phyloP scores from a whole-genome alignment of 306 rosid species.

The Glycyrrhiza uralensis region DNA sequence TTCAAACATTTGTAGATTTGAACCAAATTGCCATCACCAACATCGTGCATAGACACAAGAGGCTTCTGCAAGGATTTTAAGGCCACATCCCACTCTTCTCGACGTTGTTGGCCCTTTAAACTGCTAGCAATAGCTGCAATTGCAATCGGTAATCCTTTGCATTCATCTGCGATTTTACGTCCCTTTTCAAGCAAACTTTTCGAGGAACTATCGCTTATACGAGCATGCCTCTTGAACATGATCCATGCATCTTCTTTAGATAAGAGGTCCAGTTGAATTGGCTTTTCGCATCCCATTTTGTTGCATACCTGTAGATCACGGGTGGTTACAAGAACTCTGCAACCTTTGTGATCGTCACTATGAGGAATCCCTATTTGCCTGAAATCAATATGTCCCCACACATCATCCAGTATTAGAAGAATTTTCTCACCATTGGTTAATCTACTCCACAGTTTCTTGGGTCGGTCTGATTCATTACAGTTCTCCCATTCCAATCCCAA shows the following conservation, averaged over 20 bases:
- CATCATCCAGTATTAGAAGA: slow-evolving; percentile 29
- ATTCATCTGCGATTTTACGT: not conserved
- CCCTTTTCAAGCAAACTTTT: not conserved
- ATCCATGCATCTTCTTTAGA: not conserved
- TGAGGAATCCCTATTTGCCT: not conserved
- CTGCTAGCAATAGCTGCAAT: not conserved
- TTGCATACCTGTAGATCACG: not conserved
- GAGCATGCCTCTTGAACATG: not conserved
- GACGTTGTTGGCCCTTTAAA: not conserved
- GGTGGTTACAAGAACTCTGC: slow-evolving; percentile 8
- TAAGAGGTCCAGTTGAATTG: not conserved
- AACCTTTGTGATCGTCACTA: not conserved
- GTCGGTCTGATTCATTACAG: not conserved
- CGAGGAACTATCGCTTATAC: not conserved
- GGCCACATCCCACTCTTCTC: not conserved
- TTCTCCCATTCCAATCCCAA: not conserved
- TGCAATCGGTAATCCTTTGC: slow-evolving; percentile 24
- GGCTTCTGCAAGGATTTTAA: not conserved
- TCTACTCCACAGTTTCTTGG: not conserved
- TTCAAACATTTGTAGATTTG: not conserved
- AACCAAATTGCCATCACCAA: not conserved
- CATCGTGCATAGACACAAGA: not conserved
- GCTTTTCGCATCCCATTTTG: not conserved
- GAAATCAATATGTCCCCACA: not conserved
- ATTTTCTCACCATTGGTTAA: not conserved